Percentiles rank a stretch among this genome's conserved stretches.
Conservation (phyloP, 2,329 filamentous ascomycete species). For the Nigrospora sphaerica region DNA sequence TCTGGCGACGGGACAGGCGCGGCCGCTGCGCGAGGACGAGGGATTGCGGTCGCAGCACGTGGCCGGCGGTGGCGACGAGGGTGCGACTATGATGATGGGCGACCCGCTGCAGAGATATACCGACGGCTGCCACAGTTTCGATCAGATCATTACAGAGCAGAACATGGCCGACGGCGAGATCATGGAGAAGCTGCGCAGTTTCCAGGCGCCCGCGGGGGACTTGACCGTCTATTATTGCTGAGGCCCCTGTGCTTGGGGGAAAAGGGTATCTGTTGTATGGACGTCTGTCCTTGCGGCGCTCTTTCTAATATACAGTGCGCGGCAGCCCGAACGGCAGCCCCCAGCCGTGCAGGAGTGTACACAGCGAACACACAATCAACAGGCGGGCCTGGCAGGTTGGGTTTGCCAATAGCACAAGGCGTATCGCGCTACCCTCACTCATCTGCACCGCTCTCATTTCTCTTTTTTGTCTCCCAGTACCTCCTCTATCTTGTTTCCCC, state of each 20-base stretch:
- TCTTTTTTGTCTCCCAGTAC: too few species aligned
- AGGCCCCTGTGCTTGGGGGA: not conserved
- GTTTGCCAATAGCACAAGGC: too few species aligned
- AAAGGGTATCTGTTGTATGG: not conserved
- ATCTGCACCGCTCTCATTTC: too few species aligned
- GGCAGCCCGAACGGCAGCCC: too few species aligned
- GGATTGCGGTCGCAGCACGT: too few species aligned
- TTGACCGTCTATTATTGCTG: constrained; percentile 47
- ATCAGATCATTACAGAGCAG: constrained; percentile 75
- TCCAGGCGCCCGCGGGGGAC: constrained; percentile 45
- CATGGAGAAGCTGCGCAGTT: constrained; percentile 56
- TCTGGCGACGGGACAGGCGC: constrained; percentile 46
- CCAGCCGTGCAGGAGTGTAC: too few species aligned
- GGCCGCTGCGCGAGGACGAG: constrained; percentile 14
- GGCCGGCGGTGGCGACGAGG: constrained; percentile 4
- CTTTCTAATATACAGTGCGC: too few species aligned
- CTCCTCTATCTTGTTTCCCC: too few species aligned
- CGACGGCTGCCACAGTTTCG: constrained; percentile 70
- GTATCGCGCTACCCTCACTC: too few species aligned
- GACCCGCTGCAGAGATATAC: constrained; percentile 59
- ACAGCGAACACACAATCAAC: too few species aligned
- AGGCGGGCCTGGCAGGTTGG: too few species aligned
- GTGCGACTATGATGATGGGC: constrained; percentile 10
- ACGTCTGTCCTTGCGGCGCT: too few species aligned
- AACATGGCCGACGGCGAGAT: constrained; percentile 65